These are phyloP conservation scores for Botrytis deweyae DNA, from an alignment of 2,329 filamentous ascomycete genomes.

Conservation along the genomic window DNA sequence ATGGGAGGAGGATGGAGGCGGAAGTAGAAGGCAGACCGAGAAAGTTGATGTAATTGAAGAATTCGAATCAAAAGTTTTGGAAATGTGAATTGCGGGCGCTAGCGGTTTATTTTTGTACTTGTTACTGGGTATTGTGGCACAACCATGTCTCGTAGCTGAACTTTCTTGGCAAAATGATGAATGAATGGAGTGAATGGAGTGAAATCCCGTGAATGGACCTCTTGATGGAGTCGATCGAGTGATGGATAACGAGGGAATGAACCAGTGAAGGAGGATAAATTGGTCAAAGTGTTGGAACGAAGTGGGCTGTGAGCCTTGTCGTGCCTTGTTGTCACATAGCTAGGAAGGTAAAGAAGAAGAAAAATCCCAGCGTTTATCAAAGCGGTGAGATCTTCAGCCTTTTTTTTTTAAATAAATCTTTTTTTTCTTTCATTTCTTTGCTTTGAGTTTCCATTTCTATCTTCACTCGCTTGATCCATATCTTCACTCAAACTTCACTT, in stretches of 20 bases:
- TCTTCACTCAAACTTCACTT: too few species aligned
- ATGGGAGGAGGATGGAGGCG: background rate
- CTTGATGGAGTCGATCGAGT: background rate
- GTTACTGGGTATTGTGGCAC: too few species aligned
- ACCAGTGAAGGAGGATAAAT: background rate
- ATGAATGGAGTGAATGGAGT: background rate
- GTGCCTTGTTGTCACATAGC: background rate
- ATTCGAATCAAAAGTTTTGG: constrained; percentile 10
- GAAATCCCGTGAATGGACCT: too few species aligned
- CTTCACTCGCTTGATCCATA: too few species aligned
- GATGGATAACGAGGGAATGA: background rate
- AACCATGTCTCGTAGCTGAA: background rate
- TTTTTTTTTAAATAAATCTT: background rate
- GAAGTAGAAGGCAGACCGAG: background rate
- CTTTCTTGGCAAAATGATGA: background rate
- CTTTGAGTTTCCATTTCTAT: background rate
- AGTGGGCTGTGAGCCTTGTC: background rate
- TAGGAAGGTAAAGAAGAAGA: background rate
- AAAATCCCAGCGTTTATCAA: background rate
- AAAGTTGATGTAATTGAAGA: constrained; percentile 5
- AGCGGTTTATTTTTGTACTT: background rate
- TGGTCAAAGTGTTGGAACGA: background rate
- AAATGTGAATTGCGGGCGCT: constrained; percentile 13
- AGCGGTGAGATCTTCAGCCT: constrained; percentile 6
- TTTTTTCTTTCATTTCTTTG: background rate